Evolutionary conservation across 1,284 basidiomycete genomes (phyloP).

Genomic region (Tilletiopsis washingtonensis): DNA sequence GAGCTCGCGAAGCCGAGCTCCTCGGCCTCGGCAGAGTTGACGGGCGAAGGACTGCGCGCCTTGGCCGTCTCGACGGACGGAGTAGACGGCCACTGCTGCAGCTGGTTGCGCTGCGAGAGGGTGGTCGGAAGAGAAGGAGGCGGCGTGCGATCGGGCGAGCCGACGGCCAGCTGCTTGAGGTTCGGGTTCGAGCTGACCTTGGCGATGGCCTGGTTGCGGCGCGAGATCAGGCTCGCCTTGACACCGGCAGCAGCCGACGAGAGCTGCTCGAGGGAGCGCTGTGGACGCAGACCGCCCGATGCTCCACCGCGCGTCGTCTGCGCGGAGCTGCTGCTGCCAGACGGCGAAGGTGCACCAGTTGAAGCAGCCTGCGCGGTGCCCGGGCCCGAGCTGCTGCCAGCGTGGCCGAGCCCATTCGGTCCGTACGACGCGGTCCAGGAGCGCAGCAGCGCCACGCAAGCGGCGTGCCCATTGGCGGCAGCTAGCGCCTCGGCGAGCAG

Average conservation of each 20-base stretch:
- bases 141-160: conserved; percentile 1
- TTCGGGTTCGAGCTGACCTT: conserved; percentile 31
- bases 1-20: conserved; percentile 5
- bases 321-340: background rate
- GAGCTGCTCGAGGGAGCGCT: conserved; percentile 11
- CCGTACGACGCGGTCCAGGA: conserved; percentile 30
- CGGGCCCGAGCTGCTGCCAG: background rate
- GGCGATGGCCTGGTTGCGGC: conserved; percentile 6
- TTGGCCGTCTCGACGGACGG: no score
- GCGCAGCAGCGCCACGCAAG: conserved; percentile 23
- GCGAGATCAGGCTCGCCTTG: conserved; percentile 8
- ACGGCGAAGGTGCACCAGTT: no score
- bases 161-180: conserved; percentile 3
- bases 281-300: background rate
- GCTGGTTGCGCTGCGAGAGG: no score
- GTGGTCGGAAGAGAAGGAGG: no score
- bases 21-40: background rate
- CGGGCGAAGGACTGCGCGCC: background rate
- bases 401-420: conserved; percentile 21
- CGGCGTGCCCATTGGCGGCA: conserved; percentile 18
- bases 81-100: no score
- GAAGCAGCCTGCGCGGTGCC: background rate
- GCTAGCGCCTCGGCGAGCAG: conserved; percentile 34
- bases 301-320: background rate
- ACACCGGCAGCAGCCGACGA: conserved; percentile 6